A percentile compares a stretch with the other conserved stretches of the same genome.
Conservation (phyloP, 257 asterid genomes). For the Ajuga chamaepitys region DNA sequence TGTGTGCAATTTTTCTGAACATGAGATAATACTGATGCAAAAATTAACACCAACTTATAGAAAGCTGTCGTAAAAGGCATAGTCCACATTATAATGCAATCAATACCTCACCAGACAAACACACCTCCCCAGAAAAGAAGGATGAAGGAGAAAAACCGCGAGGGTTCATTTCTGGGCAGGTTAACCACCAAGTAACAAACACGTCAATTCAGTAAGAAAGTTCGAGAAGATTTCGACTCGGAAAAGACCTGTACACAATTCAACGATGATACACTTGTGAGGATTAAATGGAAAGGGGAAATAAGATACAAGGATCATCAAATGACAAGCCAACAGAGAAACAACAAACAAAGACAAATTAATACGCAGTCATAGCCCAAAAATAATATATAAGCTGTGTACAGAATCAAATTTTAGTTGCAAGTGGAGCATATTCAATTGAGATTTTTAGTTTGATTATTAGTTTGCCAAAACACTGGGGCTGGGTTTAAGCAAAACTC, state of each 20-base stretch:
- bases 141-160: conserved; percentile 68
- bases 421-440: conserved; percentile 11
- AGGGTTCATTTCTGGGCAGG: conserved; percentile 43
- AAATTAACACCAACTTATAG: neutral
- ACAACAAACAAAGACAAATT: neutral
- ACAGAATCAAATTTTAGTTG: conserved; percentile 15
- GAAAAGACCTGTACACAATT: conserved; percentile 32
- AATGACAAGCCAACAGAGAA: neutral
- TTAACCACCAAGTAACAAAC: conserved; percentile 24
- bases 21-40: neutral
- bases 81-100: neutral
- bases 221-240: conserved; percentile 24
- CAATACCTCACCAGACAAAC: conserved; percentile 58
- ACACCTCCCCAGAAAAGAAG: conserved; percentile 57
- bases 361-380: neutral
- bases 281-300: neutral
- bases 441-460: conserved; percentile 23
- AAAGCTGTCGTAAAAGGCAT: neutral
- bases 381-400: neutral
- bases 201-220: conserved; percentile 16
- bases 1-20: neutral
- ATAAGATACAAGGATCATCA: conserved; percentile 1
- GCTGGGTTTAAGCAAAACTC: conserved; percentile 19
- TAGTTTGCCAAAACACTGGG: conserved; percentile 23
- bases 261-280: conserved; percentile 9